Evolutionary conservation across 306 rosid genomes (phyloP).

Genomic region (Castanea sativa): DNA sequence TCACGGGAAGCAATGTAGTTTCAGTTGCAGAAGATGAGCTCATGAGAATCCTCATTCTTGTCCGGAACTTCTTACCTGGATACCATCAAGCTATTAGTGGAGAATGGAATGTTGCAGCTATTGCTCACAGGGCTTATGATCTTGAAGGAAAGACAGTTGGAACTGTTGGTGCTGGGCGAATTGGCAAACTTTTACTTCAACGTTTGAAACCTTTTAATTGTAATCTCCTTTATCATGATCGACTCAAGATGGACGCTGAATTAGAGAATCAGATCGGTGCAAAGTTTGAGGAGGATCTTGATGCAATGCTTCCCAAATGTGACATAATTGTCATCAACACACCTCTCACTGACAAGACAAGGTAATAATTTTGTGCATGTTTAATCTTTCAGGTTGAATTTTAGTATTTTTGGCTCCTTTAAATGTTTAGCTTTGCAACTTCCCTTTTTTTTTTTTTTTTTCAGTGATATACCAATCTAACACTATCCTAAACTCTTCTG

Average conservation of each 20-base stretch:
- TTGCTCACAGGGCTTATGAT: conserved; percentile 85
- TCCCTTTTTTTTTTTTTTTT: not conserved
- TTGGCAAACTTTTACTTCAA: conserved; percentile 83
- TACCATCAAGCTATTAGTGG: conserved; percentile 68
- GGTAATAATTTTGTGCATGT: conserved; percentile 33
- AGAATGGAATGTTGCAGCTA: conserved; percentile 96
- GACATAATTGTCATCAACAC: conserved; percentile 85
- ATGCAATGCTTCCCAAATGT: conserved; percentile 94
- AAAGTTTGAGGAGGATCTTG: conserved; percentile 85
- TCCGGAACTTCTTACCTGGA: conserved; percentile 85
- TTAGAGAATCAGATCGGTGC: conserved; percentile 81
- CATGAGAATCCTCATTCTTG: conserved; percentile 84
- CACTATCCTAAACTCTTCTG: not conserved
- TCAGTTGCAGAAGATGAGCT: conserved; percentile 98
- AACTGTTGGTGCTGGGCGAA: conserved; percentile 86
- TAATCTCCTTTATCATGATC: conserved; percentile 84
- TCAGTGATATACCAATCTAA: not conserved
- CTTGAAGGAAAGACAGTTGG: conserved; percentile 94
- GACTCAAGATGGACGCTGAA: conserved; percentile 64
- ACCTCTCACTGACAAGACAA: conserved; percentile 88
- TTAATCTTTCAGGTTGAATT: not conserved
- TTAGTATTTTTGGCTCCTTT: not conserved
- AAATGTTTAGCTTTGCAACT: not conserved
- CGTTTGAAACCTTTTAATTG: conserved; percentile 91
- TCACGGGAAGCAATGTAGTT: conserved; percentile 89